Evolutionary conservation across 1,284 basidiomycete species (phyloP), one percentile per base, ranked within the genome.

Genomic region (Rhodotorula glutinis): DNA sequence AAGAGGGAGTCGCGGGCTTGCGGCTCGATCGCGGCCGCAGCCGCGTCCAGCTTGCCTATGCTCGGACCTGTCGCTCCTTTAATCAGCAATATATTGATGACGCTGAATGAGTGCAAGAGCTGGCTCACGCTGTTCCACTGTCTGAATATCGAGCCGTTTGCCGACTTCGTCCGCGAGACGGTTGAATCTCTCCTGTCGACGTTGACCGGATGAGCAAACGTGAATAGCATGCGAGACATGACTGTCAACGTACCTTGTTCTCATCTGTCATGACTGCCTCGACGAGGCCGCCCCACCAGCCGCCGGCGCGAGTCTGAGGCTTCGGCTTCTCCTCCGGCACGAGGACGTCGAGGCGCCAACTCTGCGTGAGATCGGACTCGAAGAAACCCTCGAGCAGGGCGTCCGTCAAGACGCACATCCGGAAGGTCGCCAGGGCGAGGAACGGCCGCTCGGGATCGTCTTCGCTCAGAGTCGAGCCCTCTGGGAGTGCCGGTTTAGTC

Each of bases 401-500:
- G 74, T 97, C 94, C 2, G 93, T 92, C 13, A 97, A 83, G 7
- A 97, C 89, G 53, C 96, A 93, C 93, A 97, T 97, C 19, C 94
- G 87, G 85, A 97, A 97, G 19, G 92, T 95, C 58, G 80, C 79
- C 44, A 78, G 71, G 3, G 71, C 71, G 40, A 78, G 67, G 68
- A 75, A 65, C 76, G 79, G 72, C 73, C 77, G 73, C 43, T 66
- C 41, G 19, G 61, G 54, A 52, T 72, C 68, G 58, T 59, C 49
- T 8, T 17, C 46, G 16, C 29, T 17, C 49, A 27, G 49, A 16
- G n/a, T 5, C 16, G 49, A 51, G n/a, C 33, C 19, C 16, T 29
- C 47, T 2, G 38, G 60, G 11, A 17, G 44, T 14, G 21, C 38
- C 4, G 69, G 67, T 41, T 70, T 69, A 41, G 73, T 69, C 14